These are phyloP conservation scores for Tetragonia tetragonoides DNA, from an alignment of 148 eudicot species.

Conservation along the genomic window DNA sequence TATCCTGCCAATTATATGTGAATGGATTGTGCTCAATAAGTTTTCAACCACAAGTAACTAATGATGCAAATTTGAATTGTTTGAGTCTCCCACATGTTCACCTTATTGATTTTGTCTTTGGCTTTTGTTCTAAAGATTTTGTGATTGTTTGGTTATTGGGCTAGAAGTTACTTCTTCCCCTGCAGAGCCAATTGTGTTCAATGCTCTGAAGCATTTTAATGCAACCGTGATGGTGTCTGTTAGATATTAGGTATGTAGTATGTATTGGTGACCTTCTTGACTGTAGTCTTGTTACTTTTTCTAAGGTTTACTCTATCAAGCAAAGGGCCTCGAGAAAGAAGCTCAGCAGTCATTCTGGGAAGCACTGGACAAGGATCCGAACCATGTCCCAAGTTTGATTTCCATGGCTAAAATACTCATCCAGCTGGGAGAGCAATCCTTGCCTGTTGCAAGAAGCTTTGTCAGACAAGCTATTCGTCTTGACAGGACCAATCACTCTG, in stretches of 20 bases:
- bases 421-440: constrained; percentile 40
- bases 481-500: constrained; percentile 65
- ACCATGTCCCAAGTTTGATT: constrained; percentile 82
- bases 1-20: no score
- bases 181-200: no score
- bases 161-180: no score
- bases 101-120: no score
- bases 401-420: constrained; percentile 55
- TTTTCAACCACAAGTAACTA: not conserved
- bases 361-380: constrained; percentile 74
- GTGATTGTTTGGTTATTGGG: no score
- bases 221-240: no score
- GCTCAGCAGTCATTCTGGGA: constrained; percentile 62
- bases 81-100: not conserved
- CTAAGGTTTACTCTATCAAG: constrained; percentile 62
- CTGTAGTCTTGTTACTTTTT: not conserved
- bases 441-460: constrained; percentile 64
- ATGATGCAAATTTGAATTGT: not conserved
- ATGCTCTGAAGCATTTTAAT: no score
- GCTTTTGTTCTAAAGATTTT: no score
- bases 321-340: constrained; percentile 56
- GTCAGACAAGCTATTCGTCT: constrained; percentile 64
- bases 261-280: no score
- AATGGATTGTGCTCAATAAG: no score
- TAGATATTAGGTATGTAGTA: no score